Conservation (phyloP, 495 filamentous ascomycete species). For the Echria macrotheca region DNA sequence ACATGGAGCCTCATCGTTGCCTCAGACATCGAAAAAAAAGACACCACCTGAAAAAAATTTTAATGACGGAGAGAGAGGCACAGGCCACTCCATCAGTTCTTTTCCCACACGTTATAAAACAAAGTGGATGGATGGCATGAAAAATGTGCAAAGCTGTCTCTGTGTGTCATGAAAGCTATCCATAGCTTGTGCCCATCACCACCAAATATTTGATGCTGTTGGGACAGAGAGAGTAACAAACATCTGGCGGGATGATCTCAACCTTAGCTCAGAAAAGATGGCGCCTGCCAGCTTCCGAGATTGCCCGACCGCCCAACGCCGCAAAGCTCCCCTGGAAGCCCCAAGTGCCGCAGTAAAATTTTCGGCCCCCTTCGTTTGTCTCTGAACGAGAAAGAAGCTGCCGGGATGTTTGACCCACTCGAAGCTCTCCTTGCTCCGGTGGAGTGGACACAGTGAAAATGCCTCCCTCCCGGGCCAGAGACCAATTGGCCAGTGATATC, state of each 20-base stretch:
- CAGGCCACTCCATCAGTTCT: slow-evolving; percentile 10
- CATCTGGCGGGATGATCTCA: slow-evolving; percentile 6
- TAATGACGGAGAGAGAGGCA: slow-evolving; percentile 9
- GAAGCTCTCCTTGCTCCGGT: slow-evolving; percentile 17
- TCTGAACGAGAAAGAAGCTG: slow-evolving; percentile 12
- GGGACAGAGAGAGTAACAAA: neutral
- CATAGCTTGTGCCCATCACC: too few relatives aligned
- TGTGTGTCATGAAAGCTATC: too few relatives aligned
- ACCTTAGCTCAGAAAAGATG: neutral
- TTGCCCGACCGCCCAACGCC: slow-evolving; percentile 18
- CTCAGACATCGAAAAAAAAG: slow-evolving; percentile 33
- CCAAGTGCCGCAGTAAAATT: neutral
- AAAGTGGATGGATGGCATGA: too few relatives aligned
- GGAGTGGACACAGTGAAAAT: slow-evolving; percentile 24
- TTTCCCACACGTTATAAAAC: neutral
- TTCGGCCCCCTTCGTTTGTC: slow-evolving; percentile 16
- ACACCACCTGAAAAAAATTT: slow-evolving; percentile 30
- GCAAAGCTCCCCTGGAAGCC: slow-evolving; percentile 8
- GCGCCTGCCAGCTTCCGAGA: slow-evolving; percentile 17
- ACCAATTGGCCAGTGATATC: slow-evolving; percentile 31
- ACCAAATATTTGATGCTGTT: too few relatives aligned
- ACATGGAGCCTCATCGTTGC: slow-evolving; percentile 27
- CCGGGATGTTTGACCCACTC: slow-evolving; percentile 20
- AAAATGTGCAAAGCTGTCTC: too few relatives aligned
- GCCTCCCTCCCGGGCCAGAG: slow-evolving; percentile 16